phyloP scores from a whole-genome alignment of 2,329 filamentous ascomycete genomes.

The Graphiopsis chlorocephala region DNA sequence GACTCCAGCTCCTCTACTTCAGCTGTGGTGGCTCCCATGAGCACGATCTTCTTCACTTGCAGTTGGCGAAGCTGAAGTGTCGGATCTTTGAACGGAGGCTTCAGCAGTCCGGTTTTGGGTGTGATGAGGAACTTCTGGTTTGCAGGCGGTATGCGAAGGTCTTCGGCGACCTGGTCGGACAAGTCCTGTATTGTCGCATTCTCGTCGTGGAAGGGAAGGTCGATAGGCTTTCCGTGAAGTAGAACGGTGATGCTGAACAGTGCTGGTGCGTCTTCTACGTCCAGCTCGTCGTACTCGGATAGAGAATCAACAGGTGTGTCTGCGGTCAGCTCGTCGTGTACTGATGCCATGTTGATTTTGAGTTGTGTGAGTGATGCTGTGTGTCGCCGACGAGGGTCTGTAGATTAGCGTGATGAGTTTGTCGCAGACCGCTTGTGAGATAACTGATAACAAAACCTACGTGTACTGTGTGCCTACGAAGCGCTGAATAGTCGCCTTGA shows the following conservation, averaged over 20 bases:
- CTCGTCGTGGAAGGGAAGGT: conserved; percentile 44
- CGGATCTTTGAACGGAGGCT: conserved; percentile 62
- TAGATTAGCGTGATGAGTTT: not conserved
- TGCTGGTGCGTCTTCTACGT: not conserved
- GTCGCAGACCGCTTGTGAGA: not conserved
- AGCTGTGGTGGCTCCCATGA: conserved; percentile 62
- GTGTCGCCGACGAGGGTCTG: not conserved
- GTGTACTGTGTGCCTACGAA: not conserved
- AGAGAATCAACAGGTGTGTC: not conserved
- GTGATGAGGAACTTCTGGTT: conserved; percentile 68
- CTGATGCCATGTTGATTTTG: not conserved
- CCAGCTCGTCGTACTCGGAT: conserved; percentile 5
- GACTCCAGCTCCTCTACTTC: conserved; percentile 57
- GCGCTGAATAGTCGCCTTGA: not conserved
- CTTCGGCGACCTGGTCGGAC: conserved; percentile 55
- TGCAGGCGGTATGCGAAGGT: conserved; percentile 57
- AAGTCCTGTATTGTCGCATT: conserved; percentile 58
- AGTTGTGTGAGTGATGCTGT: not conserved
- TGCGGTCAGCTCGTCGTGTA: not conserved
- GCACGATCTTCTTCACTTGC: conserved; percentile 58
- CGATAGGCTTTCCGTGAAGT: conserved; percentile 54
- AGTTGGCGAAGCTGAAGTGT: conserved; percentile 50
- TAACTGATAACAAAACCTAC: not conserved
- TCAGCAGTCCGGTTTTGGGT: conserved; percentile 63
- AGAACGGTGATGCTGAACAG: conserved; percentile 49